These are phyloP conservation scores for Neurospora sp. DNA, from an alignment of 495 filamentous ascomycete species.

Conservation along the genomic window DNA sequence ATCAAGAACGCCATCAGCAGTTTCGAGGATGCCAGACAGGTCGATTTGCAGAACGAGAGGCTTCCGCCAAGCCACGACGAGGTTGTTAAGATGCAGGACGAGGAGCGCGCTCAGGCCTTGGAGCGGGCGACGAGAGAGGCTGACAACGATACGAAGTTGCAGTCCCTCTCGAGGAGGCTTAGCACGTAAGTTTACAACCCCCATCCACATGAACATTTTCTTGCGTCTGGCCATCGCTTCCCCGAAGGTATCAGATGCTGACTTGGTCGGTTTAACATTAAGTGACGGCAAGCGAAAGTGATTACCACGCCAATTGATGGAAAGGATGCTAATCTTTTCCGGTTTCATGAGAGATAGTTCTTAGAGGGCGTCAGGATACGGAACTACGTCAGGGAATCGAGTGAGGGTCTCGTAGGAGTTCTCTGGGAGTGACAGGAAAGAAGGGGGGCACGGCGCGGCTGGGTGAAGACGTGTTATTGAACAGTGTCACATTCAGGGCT, in stretches of 20 bases:
- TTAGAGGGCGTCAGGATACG: neutral
- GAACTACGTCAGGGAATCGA: neutral
- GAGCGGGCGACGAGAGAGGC: constrained; percentile 77
- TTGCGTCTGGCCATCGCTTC: neutral
- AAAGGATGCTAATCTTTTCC: neutral
- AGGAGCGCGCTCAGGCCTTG: constrained; percentile 69
- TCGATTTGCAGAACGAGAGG: constrained; percentile 93
- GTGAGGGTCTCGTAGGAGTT: neutral
- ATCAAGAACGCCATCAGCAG: constrained; percentile 98
- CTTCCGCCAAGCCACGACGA: constrained; percentile 89
- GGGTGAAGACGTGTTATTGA: neutral
- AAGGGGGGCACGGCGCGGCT: neutral
- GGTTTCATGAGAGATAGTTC: neutral
- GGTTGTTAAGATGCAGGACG: constrained; percentile 66
- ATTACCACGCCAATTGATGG: neutral
- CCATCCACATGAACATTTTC: neutral
- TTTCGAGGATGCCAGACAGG: constrained; percentile 97
- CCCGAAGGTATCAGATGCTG: neutral
- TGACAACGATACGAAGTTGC: constrained; percentile 80
- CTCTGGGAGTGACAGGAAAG: neutral
- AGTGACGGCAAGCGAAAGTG: constrained; percentile 22
- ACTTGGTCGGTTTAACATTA: neutral
- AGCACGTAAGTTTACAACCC: constrained; percentile 69
- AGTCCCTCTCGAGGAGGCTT: constrained; percentile 75
- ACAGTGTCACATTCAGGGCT: neutral